Conservation (phyloP, 768 basidiomycete genomes). For the Serendipita indica region DNA sequence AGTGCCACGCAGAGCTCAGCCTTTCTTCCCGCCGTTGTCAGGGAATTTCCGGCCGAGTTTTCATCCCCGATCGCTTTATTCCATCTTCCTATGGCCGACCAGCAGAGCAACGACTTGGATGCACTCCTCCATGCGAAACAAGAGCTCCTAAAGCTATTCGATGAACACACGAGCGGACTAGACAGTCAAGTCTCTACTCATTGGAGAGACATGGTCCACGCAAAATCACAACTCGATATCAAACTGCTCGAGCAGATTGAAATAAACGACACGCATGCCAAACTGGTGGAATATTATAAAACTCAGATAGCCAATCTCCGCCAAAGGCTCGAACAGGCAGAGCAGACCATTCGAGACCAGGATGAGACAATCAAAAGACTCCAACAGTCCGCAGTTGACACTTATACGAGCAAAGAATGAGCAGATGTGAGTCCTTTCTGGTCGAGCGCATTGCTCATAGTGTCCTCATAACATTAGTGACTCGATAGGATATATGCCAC, state of each 20-base stretch:
- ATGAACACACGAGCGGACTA: neutral
- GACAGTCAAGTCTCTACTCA: neutral
- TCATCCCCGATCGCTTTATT: no score
- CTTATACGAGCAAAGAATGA: neutral
- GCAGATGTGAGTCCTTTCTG: neutral
- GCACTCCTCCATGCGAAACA: neutral
- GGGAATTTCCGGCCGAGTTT: no score
- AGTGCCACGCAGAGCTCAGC: no score
- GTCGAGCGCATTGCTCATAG: no score
- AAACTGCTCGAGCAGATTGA: neutral
- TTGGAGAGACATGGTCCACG: conserved; percentile 3
- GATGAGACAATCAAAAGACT: neutral
- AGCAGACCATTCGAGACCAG: neutral
- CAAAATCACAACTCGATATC: neutral
- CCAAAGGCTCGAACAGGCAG: neutral
- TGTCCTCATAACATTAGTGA: no score
- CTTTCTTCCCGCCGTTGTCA: no score
- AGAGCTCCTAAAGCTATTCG: neutral
- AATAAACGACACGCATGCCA: neutral
- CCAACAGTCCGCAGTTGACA: neutral
- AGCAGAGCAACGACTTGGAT: no score
- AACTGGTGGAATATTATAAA: neutral
- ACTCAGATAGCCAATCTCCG: neutral
- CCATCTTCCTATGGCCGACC: no score
- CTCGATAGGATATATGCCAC: no score